Evolutionary conservation across 2,329 filamentous ascomycete species (phyloP).

Genomic region (Karstenula rhodostoma): DNA sequence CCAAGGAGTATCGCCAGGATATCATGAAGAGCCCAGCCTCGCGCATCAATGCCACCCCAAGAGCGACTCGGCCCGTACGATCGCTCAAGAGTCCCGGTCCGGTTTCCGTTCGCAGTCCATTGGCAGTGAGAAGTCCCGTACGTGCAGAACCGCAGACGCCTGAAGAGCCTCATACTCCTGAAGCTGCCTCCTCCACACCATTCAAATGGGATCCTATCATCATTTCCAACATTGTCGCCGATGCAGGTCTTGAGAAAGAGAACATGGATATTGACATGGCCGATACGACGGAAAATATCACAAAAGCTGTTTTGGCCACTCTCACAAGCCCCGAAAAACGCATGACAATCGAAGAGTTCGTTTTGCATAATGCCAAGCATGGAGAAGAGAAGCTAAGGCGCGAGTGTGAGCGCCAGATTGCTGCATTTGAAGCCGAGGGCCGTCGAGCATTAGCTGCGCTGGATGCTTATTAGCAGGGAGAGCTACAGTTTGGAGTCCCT

Average conservation of each 20-base stretch:
- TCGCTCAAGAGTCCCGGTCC: constrained; percentile 29
- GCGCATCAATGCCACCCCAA: constrained; percentile 7
- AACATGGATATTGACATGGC: constrained; percentile 24
- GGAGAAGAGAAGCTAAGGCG: constrained; percentile 80
- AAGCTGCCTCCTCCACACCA: not conserved
- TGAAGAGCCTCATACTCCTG: constrained; percentile 16
- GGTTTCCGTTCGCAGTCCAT: constrained; percentile 7
- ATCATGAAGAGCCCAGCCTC: constrained; percentile 6
- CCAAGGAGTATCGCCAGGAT: constrained; percentile 25
- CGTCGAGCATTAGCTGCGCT: constrained; percentile 78
- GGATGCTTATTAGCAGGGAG: constrained; percentile 58
- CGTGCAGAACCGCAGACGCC: constrained; percentile 28
- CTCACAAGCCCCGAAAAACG: constrained; percentile 79
- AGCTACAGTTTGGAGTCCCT: constrained; percentile 3
- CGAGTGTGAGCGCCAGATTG: constrained; percentile 85
- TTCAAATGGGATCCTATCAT: constrained; percentile 71
- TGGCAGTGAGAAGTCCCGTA: constrained; percentile 49
- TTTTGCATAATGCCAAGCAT: constrained; percentile 78
- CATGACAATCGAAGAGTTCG: constrained; percentile 96
- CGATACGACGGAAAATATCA: constrained; percentile 45
- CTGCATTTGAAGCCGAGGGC: constrained; percentile 83
- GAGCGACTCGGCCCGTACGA: constrained; percentile 14
- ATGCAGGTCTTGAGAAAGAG: constrained; percentile 43
- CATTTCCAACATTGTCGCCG: constrained; percentile 39
- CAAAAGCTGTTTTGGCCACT: constrained; percentile 63